Conservation (phyloP, 306 rosid genomes). For the Lagenaria siceraria region DNA sequence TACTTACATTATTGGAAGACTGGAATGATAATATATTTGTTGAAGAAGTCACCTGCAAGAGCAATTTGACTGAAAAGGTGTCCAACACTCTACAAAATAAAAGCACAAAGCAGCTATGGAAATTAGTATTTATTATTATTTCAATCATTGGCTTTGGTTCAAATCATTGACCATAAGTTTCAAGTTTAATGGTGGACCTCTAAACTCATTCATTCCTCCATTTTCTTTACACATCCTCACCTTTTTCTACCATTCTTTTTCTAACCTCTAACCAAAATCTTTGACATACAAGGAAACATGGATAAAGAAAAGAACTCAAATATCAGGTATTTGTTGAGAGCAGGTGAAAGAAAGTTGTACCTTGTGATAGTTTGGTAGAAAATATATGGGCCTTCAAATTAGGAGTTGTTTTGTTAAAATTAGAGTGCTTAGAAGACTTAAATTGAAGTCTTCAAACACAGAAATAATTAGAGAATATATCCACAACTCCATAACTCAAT, state of each 20-base stretch:
- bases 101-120: constrained; percentile 9
- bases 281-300: background rate
- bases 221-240: background rate
- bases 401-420: background rate
- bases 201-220: constrained; percentile 14
- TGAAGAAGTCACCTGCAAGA: constrained; percentile 54
- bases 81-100: constrained; percentile 42
- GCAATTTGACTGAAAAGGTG: constrained; percentile 42
- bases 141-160: too few species aligned
- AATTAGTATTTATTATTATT: constrained; percentile 3
- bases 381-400: background rate
- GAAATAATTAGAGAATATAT: too few species aligned
- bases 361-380: constrained; percentile 1
- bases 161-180: too few species aligned
- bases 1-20: constrained; percentile 6
- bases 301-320: background rate
- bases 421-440: too few species aligned
- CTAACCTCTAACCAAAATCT: background rate
- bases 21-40: constrained; percentile 5
- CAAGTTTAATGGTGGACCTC: constrained; percentile 28
- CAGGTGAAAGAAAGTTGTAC: background rate
- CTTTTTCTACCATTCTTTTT: background rate
- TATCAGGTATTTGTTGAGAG: constrained; percentile 6
- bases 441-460: too few species aligned
- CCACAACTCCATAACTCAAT: too few species aligned